Evolutionary conservation across 495 filamentous ascomycete genomes (phyloP).

Genomic region (Aspergillus leporis): DNA sequence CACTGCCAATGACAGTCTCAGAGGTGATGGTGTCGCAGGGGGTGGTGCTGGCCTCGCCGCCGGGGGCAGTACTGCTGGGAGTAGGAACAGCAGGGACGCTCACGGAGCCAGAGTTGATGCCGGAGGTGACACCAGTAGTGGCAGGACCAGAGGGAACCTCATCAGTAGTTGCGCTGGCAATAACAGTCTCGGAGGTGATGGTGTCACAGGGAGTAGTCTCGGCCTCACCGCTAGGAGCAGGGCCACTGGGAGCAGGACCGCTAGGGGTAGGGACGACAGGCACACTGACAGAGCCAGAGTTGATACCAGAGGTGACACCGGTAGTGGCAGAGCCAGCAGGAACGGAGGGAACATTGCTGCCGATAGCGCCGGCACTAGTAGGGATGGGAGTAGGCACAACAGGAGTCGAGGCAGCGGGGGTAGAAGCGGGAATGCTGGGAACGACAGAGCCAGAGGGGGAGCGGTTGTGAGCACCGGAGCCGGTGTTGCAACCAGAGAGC

Average conservation of each 20-base stretch:
- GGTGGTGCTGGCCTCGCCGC: slow-evolving; percentile 7
- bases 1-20: slow-evolving; percentile 14
- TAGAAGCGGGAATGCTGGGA: slow-evolving; percentile 24
- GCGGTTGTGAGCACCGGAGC: slow-evolving; percentile 21
- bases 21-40: slow-evolving; percentile 22
- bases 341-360: slow-evolving; percentile 7
- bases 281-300: slow-evolving; percentile 12
- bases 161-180: slow-evolving; percentile 12
- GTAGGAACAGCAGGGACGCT: not conserved
- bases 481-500: slow-evolving; percentile 42
- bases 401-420: slow-evolving; percentile 16
- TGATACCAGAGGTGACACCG: slow-evolving; percentile 11
- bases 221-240: slow-evolving; percentile 8
- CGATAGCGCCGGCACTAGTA: slow-evolving; percentile 9
- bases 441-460: slow-evolving; percentile 21
- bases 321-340: slow-evolving; percentile 15
- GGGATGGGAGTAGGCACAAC: slow-evolving; percentile 11
- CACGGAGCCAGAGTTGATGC: slow-evolving; percentile 1
- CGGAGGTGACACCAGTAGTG: slow-evolving; percentile 1
- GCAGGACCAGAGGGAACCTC: slow-evolving; percentile 9
- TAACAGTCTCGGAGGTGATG: slow-evolving; percentile 16
- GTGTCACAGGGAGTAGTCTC: slow-evolving; percentile 23
- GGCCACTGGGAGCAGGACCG: slow-evolving; percentile 14
- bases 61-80: slow-evolving; percentile 2
- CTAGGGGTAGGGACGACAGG: slow-evolving; percentile 13